A percentile compares a stretch with the other conserved stretches of the same genome.
Evolutionary conservation across 805 yeast species (phyloP).

Genomic region (Schizosaccharomyces lindneri): DNA sequence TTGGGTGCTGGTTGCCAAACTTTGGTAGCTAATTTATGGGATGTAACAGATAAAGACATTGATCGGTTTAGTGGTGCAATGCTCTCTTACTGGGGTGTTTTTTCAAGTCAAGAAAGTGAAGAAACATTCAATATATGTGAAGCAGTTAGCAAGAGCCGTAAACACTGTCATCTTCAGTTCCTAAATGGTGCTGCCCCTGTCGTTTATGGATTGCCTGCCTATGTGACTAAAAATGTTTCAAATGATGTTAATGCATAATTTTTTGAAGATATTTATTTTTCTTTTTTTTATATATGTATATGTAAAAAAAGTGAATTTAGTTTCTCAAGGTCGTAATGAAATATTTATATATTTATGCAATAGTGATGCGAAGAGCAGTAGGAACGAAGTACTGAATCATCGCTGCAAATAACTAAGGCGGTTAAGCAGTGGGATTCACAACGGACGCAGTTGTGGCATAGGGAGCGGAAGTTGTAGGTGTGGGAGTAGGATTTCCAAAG

Average conservation of each 20-base stretch:
- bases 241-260: not conserved
- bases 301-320: too few species aligned
- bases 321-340: too few species aligned
- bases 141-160: constrained; percentile 40
- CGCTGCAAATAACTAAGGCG: too few species aligned
- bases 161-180: constrained; percentile 40
- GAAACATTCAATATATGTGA: constrained; percentile 12
- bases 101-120: constrained; percentile 15
- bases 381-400: too few species aligned
- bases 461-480: constrained; percentile 1
- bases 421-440: too few species aligned
- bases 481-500: not conserved
- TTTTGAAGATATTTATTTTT: too few species aligned
- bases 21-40: constrained; percentile 79
- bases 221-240: not conserved
- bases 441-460: not conserved
- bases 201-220: constrained; percentile 61
- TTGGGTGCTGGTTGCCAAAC: constrained; percentile 59
- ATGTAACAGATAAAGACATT: constrained; percentile 86
- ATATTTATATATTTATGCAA: too few species aligned
- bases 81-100: constrained; percentile 43
- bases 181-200: constrained; percentile 87
- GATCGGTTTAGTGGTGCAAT: constrained; percentile 46
- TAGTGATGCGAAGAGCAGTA: too few species aligned
- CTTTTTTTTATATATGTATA: too few species aligned